These are phyloP conservation scores for Serpula lacrymans DNA, from an alignment of 768 basidiomycete genomes.

Conservation along the genomic window DNA sequence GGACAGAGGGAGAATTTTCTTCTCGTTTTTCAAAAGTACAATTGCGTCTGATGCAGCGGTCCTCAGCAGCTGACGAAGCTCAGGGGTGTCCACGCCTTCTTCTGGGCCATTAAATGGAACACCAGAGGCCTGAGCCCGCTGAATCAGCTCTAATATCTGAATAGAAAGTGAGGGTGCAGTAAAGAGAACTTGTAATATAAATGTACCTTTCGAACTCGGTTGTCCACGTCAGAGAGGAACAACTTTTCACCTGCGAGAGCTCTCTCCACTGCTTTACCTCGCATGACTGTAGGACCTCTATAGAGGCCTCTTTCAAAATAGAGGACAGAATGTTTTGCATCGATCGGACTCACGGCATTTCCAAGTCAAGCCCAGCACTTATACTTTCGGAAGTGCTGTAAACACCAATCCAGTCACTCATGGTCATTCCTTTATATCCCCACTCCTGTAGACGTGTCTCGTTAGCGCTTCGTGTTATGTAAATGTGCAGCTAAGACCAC, in stretches of 20 bases:
- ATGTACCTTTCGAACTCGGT: conserved; percentile 22
- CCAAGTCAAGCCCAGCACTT: conserved; percentile 61
- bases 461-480: no score
- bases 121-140: conserved; percentile 46
- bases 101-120: conserved; percentile 56
- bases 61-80: conserved; percentile 45
- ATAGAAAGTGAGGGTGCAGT: background rate
- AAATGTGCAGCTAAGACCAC: background rate
- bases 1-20: conserved; percentile 47
- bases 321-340: background rate
- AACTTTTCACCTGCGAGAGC: conserved; percentile 41
- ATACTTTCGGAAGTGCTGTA: conserved; percentile 49
- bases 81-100: conserved; percentile 41
- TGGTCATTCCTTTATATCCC: conserved; percentile 56
- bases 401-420: conserved; percentile 57
- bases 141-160: conserved; percentile 46
- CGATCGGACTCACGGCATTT: conserved; percentile 50
- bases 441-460: conserved; percentile 50
- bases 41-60: conserved; percentile 51
- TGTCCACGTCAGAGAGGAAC: conserved; percentile 38
- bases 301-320: conserved; percentile 1
- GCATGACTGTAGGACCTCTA: conserved; percentile 47
- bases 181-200: conserved; percentile 6
- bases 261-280: conserved; percentile 43
- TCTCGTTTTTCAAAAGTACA: conserved; percentile 61